Base-by-base conservation (phyloP, 257 asterid genomes). In the Salvia rosmarinus region DNA sequence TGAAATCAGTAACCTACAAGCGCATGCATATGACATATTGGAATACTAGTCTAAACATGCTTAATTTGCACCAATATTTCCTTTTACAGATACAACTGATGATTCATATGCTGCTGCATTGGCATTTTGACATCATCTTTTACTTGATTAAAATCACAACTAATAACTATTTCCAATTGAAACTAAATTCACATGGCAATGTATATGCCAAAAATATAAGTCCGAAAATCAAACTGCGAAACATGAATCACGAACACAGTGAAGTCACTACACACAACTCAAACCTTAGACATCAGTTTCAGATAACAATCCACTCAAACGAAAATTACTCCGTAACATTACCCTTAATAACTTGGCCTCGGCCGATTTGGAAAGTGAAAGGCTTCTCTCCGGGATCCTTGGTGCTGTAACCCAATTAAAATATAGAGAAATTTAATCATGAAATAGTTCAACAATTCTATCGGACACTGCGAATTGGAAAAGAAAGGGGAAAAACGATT, bases 371-470 rank as follows among this genome's bases (percentile, higher is more conserved):
- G 83, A 90, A 93, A 62, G 92, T 2, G 80, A 93, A 93, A n/a
- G 98, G 98, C 84, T 82, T 28, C 90, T 93, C 94, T 30, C 95
- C 96, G 6, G 91, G 87, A 83, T 93, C 98, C 93, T 93, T 93
- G 67, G 98, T 93, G 83, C 98, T 93, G 83, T 67, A 43, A 32
- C 63, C 51, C n/a, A n/a, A n/a, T n/a, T n/a, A n/a, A n/a, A n/a
- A n/a, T n/a, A 19, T 73, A 67, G 2, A 16, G 0, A 32, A 47
- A 52, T 17, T 35, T 66, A 16, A 43, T 14, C 25, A 28, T 21
- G 54, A 32, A 19, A 66, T 11, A 6, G 14, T 39, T 66, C n/a
- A n/a, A n/a, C n/a, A n/a, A n/a, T n/a, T n/a, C n/a, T n/a, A n/a
- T n/a, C n/a, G n/a, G n/a, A n/a, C n/a, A n/a, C 2, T 6, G 23